Conservation (phyloP, 306 rosid genomes). For the Cicer pinnatifidum region DNA sequence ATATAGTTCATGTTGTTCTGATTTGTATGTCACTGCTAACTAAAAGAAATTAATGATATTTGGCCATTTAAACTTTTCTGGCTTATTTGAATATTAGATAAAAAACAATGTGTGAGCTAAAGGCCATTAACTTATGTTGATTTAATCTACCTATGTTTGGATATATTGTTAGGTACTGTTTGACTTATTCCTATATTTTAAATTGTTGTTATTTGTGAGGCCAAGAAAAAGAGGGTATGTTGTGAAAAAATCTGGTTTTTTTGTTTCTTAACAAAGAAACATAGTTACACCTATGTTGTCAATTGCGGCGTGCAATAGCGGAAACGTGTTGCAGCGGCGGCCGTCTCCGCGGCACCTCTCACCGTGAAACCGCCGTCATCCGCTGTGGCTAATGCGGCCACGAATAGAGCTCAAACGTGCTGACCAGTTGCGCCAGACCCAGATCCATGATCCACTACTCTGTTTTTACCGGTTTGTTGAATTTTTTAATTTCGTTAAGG, state of each 20-base stretch:
- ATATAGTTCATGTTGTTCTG: constrained; percentile 22
- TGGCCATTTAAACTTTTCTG: constrained; percentile 19
- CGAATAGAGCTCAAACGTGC: too few species aligned
- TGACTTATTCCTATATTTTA: not conserved
- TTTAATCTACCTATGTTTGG: constrained; percentile 2
- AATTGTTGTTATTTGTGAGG: constrained; percentile 2
- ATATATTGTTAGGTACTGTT: not conserved
- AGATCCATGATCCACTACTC: too few species aligned
- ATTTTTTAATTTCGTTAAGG: too few species aligned
- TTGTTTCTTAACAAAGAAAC: not conserved
- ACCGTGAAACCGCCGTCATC: too few species aligned
- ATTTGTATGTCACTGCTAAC: constrained; percentile 12
- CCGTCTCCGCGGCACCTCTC: too few species aligned
- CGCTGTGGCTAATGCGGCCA: too few species aligned
- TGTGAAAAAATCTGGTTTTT: not conserved
- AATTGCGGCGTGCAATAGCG: too few species aligned
- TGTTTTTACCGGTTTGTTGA: too few species aligned
- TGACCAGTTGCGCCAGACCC: too few species aligned
- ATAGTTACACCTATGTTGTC: not conserved
- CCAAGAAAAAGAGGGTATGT: not conserved
- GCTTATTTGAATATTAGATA: constrained; percentile 13
- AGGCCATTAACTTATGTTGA: not conserved
- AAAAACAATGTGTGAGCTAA: constrained; percentile 20
- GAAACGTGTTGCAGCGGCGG: too few species aligned
- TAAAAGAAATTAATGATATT: constrained; percentile 27